Evolutionary conservation across 352 stramenopile species (phyloP).

Genomic region (Globisporangium iwayamae): DNA sequence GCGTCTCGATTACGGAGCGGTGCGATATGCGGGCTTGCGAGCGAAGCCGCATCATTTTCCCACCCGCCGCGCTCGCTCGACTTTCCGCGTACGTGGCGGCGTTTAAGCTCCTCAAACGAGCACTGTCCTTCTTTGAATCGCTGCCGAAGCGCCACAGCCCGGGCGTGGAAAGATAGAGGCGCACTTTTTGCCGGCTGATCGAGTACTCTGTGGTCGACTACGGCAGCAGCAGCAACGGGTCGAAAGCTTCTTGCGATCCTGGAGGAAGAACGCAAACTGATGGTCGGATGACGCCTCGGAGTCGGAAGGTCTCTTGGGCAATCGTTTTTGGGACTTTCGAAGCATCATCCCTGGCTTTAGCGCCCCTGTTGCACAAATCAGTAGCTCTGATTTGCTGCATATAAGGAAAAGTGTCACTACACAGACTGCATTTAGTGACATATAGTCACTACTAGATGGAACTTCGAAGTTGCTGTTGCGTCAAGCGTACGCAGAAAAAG

Average conservation of each 20-base stretch:
- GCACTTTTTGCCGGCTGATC: neutral
- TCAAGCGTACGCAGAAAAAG: conserved; percentile 12
- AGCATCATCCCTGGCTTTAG: neutral
- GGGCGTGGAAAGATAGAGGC: neutral
- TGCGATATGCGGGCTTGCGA: too few species aligned
- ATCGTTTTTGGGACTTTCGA: neutral
- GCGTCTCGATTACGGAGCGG: too few species aligned
- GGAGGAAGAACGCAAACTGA: too few species aligned
- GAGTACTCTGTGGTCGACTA: neutral
- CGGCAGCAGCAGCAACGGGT: too few species aligned
- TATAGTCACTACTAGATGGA: neutral
- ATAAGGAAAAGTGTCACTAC: neutral
- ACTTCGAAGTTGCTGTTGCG: neutral
- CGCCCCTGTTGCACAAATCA: neutral
- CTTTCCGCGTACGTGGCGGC: neutral
- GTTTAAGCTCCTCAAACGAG: neutral
- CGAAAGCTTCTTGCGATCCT: too few species aligned
- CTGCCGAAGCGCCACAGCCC: neutral
- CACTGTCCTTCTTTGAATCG: neutral
- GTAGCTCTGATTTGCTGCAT: neutral
- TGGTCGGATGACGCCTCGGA: neutral
- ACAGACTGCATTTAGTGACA: neutral
- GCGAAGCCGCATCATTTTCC: too few species aligned
- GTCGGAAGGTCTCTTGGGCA: neutral
- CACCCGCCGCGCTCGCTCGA: too few species aligned